A percentile compares a stretch with the other conserved stretches of the same genome.
phyloP scores from a whole-genome alignment of 257 asterid species.

The Gentiana macrophylla region DNA sequence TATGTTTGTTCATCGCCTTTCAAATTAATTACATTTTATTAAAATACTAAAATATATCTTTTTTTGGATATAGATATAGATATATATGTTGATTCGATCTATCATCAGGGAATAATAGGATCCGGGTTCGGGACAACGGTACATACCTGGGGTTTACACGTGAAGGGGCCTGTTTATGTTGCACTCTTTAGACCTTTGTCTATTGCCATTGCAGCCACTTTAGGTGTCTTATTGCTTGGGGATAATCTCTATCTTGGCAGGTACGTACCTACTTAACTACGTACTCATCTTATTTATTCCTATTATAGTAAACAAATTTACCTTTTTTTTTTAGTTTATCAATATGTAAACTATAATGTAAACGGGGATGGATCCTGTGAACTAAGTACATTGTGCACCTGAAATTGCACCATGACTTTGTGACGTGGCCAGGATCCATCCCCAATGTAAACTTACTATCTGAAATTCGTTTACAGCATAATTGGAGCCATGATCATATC shows the following conservation, averaged over 20 bases:
- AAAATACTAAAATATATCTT: no score
- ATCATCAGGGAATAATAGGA: slow-evolving; percentile 13
- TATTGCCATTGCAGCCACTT: slow-evolving; percentile 15
- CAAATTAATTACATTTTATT: background rate
- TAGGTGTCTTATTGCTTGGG: slow-evolving; percentile 20
- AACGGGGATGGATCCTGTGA: no score
- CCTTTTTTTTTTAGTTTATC: no score
- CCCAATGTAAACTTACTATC: no score
- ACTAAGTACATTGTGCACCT: no score
- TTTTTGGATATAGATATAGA: no score
- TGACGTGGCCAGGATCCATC: no score
- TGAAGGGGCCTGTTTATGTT: slow-evolving; percentile 20
- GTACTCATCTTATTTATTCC: no score
- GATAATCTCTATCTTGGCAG: slow-evolving; percentile 18
- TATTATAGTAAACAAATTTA: no score
- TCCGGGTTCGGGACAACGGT: slow-evolving; percentile 6
- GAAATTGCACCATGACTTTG: no score
- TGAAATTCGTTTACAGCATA: slow-evolving; percentile 6
- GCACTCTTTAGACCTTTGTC: slow-evolving; percentile 22
- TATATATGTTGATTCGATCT: no score
- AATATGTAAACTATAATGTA: no score
- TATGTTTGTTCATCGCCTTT: background rate
- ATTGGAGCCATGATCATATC: slow-evolving; percentile 16
- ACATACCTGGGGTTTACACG: slow-evolving; percentile 15
- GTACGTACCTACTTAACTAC: background rate